These are phyloP conservation scores for Catunica adiposa DNA, from an alignment of 2,329 filamentous ascomycete genomes.

Conservation along the genomic window DNA sequence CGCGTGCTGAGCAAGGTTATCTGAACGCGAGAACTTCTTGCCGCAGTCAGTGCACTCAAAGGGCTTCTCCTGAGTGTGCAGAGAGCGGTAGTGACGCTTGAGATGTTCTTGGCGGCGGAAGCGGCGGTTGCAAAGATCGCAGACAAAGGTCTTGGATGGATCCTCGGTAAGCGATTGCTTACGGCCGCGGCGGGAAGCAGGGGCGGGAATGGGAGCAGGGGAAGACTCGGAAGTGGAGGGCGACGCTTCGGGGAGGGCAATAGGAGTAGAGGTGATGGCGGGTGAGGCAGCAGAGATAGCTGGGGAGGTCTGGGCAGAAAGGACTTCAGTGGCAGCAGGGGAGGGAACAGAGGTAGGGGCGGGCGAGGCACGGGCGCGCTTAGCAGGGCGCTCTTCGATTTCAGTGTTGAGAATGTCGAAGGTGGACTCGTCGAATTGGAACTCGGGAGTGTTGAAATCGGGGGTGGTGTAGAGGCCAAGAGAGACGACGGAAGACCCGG, in stretches of 20 bases:
- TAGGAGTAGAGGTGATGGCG: background rate
- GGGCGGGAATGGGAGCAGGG: slow-evolving; percentile 31
- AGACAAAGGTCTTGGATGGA: slow-evolving; percentile 95
- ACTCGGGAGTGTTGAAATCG: slow-evolving; percentile 62
- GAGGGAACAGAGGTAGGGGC: slow-evolving; percentile 19
- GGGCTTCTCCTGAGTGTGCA: slow-evolving; percentile 96
- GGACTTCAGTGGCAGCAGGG: slow-evolving; percentile 18
- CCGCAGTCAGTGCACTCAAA: slow-evolving; percentile 96
- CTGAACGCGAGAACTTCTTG: slow-evolving; percentile 97
- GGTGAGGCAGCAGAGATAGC: background rate
- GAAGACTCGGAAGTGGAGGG: slow-evolving; percentile 24
- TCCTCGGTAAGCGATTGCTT: slow-evolving; percentile 98
- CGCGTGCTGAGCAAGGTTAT: slow-evolving; percentile 92
- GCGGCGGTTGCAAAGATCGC: slow-evolving; percentile 85
- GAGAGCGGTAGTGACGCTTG: slow-evolving; percentile 94
- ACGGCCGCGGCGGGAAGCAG: slow-evolving; percentile 78
- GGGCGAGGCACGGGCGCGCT: slow-evolving; percentile 37
- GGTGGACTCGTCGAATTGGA: slow-evolving; percentile 58
- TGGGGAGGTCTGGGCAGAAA: background rate
- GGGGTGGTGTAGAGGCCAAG: slow-evolving; percentile 63
- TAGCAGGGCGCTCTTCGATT: slow-evolving; percentile 22
- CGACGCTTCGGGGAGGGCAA: slow-evolving; percentile 19
- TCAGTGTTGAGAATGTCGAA: slow-evolving; percentile 19
- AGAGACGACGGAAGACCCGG: slow-evolving; percentile 48
- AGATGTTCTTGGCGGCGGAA: slow-evolving; percentile 98